These are phyloP conservation scores for Boletus subcaerulescens DNA, from an alignment of 768 basidiomycete genomes.

Conservation along the genomic window DNA sequence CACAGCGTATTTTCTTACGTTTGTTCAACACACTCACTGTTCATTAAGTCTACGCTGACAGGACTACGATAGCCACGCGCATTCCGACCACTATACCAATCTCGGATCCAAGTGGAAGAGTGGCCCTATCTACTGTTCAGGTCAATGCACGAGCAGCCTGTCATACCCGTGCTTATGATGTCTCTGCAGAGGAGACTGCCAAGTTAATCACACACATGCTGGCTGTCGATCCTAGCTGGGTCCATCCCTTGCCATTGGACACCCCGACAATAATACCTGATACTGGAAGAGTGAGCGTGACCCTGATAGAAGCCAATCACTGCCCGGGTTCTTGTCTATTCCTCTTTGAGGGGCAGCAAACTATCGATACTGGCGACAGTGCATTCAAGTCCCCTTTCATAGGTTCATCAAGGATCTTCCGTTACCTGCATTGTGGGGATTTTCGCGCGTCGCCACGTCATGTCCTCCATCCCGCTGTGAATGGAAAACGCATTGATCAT, in stretches of 20 bases:
- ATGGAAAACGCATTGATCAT: constrained; percentile 77
- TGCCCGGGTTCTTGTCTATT: constrained; percentile 97
- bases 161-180: background rate
- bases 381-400: constrained; percentile 66
- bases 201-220: constrained; percentile 92
- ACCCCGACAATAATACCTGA: constrained; percentile 69
- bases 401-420: constrained; percentile 66
- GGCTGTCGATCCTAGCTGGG: constrained; percentile 84
- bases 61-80: constrained; percentile 69
- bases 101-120: constrained; percentile 83
- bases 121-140: constrained; percentile 95
- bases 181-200: constrained; percentile 64
- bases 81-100: constrained; percentile 96
- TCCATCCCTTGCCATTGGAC: constrained; percentile 83
- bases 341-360: constrained; percentile 90
- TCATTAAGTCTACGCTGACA: constrained; percentile 6
- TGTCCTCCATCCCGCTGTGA: constrained; percentile 78
- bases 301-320: constrained; percentile 97
- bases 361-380: constrained; percentile 84
- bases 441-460: constrained; percentile 89
- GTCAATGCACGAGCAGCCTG: constrained; percentile 20
- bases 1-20: constrained; percentile 92
- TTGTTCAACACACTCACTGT: background rate
- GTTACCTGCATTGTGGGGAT: constrained; percentile 95
- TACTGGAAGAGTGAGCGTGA: constrained; percentile 84